phyloP scores from a whole-genome alignment of 306 rosid species.

The Styphnolobium japonicum region DNA sequence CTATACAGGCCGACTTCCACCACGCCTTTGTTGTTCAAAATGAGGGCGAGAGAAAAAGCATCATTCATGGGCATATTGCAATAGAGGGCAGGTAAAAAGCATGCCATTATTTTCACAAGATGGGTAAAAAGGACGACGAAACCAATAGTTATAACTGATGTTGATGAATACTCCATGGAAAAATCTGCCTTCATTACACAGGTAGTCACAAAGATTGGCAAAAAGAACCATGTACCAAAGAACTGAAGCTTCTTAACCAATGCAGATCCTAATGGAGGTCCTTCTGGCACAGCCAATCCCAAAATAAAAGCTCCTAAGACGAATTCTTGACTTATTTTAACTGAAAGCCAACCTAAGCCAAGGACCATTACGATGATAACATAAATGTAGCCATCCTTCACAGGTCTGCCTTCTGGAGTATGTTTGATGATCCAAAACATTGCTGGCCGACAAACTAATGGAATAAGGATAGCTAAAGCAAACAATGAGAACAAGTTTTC shows the following conservation, averaged over 20 bases:
- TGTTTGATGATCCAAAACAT: constrained; percentile 47
- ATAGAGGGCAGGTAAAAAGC: constrained; percentile 24
- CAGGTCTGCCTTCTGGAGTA: constrained; percentile 58
- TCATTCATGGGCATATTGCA: constrained; percentile 44
- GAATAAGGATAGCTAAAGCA: background rate
- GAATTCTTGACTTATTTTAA: constrained; percentile 22
- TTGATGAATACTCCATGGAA: background rate
- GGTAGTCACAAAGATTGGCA: constrained; percentile 56
- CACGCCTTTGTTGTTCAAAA: constrained; percentile 59
- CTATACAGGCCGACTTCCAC: constrained; percentile 36
- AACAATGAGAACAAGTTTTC: background rate
- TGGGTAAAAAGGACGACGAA: background rate
- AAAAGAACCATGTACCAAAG: constrained; percentile 33
- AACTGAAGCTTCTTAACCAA: constrained; percentile 43
- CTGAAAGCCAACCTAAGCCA: constrained; percentile 9
- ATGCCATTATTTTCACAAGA: background rate
- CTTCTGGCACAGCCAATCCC: constrained; percentile 64
- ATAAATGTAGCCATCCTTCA: constrained; percentile 29
- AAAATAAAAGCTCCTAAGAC: constrained; percentile 50
- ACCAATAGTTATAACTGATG: background rate
- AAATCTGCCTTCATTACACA: constrained; percentile 44
- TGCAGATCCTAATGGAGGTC: constrained; percentile 65
- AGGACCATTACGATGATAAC: constrained; percentile 30
- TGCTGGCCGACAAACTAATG: constrained; percentile 33
- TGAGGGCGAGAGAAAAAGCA: constrained; percentile 46